Conservation (phyloP, 75 land plant species). For the Cryptomeria japonica region DNA sequence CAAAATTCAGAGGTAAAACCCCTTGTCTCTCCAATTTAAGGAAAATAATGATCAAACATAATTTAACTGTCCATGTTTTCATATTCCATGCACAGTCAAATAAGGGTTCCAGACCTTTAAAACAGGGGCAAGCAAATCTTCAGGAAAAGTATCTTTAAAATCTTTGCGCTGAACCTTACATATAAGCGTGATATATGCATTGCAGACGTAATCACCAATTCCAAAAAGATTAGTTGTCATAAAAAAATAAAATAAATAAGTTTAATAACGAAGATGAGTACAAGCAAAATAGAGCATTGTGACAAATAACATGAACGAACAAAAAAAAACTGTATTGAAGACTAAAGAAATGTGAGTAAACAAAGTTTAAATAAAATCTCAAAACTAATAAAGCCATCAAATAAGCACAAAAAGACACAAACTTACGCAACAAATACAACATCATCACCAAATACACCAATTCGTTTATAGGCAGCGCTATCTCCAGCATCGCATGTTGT, state of each 20-base stretch:
- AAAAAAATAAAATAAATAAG: neutral
- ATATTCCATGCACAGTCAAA: no score
- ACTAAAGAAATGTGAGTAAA: neutral
- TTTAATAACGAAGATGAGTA: neutral
- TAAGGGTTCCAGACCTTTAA: conserved; percentile 53
- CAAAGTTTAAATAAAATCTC: neutral
- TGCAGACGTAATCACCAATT: conserved; percentile 12
- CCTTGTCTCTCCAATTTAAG: neutral
- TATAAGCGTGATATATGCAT: conserved; percentile 77
- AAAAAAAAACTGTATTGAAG: neutral
- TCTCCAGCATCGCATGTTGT: conserved; percentile 81
- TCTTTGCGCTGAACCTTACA: conserved; percentile 93
- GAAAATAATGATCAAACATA: neutral
- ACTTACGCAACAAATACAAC: conserved; percentile 98
- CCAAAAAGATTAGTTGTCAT: neutral
- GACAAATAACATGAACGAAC: neutral
- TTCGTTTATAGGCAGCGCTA: conserved; percentile 78
- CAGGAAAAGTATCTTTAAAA: conserved; percentile 90
- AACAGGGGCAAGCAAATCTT: conserved; percentile 85
- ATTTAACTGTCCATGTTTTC: neutral
- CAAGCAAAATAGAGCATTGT: neutral
- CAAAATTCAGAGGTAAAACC: neutral
- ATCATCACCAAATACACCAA: conserved; percentile 70
- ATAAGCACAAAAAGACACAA: neutral
- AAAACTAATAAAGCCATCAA: neutral